A percentile compares a stretch with the other conserved stretches of the same genome.
Evolutionary conservation across 2,329 filamentous ascomycete genomes (phyloP).

Genomic region (Emericellopsis cladophorae): DNA sequence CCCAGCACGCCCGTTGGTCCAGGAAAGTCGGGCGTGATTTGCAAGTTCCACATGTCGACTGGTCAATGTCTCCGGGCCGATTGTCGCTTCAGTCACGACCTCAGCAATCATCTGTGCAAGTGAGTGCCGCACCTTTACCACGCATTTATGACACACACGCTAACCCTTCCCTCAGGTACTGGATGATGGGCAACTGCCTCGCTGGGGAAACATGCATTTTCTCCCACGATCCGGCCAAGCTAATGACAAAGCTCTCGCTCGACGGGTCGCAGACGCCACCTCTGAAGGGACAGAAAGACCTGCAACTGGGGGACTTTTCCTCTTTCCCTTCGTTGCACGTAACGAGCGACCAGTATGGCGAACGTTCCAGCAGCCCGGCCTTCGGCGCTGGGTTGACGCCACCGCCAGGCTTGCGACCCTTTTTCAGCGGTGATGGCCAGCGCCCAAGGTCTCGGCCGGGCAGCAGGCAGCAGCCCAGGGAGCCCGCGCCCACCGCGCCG

Average conservation of each 20-base stretch:
- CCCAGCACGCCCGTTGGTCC: conserved; percentile 66
- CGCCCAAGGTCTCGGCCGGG: conserved; percentile 71
- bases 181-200: conserved; percentile 89
- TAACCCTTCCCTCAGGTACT: conserved; percentile 51
- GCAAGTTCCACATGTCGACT: conserved; percentile 92
- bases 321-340: conserved; percentile 68
- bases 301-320: conserved; percentile 74
- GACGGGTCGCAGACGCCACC: conserved; percentile 56
- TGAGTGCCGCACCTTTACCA: conserved; percentile 36
- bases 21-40: conserved; percentile 77
- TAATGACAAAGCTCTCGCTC: conserved; percentile 70
- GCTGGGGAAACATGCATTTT: conserved; percentile 92
- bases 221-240: conserved; percentile 82
- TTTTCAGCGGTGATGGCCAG: conserved; percentile 47
- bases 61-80: conserved; percentile 94
- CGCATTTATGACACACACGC: neutral
- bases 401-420: conserved; percentile 58
- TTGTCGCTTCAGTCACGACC: conserved; percentile 92
- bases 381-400: conserved; percentile 43
- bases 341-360: conserved; percentile 44
- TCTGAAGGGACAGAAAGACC: conserved; percentile 47
- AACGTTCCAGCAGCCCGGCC: conserved; percentile 39
- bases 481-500: conserved; percentile 53
- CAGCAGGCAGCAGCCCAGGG: conserved; percentile 57
- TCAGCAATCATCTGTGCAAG: conserved; percentile 97